Evolutionary conservation across 208 protist species (phyloP).

Genomic region (Herpetomonas samuelpessoai): DNA sequence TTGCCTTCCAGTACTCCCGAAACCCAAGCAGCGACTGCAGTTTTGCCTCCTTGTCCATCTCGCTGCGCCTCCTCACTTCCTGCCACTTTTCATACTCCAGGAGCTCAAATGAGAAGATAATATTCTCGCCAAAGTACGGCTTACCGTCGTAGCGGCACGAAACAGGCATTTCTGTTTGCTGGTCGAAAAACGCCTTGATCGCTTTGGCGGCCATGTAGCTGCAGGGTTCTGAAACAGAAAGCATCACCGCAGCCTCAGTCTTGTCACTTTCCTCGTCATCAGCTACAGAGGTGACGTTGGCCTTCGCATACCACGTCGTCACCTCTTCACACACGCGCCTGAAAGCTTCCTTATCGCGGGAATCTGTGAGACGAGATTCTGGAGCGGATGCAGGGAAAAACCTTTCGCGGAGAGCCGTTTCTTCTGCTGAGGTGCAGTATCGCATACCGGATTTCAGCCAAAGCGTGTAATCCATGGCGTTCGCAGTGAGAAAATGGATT

Average conservation of each 20-base stretch:
- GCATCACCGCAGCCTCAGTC: not conserved
- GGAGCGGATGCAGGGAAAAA: not conserved
- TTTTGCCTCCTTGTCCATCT: constrained; percentile 9
- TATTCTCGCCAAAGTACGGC: constrained; percentile 20
- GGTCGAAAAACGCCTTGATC: not conserved
- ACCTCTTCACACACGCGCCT: not conserved
- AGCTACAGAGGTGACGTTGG: not conserved
- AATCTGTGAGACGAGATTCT: not conserved
- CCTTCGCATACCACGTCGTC: not conserved
- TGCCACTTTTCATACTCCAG: constrained; percentile 8
- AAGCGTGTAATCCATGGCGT: constrained; percentile 59
- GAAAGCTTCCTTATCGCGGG: not conserved
- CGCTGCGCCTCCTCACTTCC: not conserved
- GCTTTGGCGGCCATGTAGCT: not conserved
- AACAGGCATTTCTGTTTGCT: not conserved
- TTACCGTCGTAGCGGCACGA: constrained; percentile 16
- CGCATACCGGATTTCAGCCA: constrained; percentile 57
- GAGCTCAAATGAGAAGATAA: constrained; percentile 21
- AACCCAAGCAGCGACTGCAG: constrained; percentile 32
- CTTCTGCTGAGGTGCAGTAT: constrained; percentile 40
- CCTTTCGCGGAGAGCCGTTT: constrained; percentile 1
- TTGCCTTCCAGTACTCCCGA: constrained; percentile 62
- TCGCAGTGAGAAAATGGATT: constrained; percentile 37
- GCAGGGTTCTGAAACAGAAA: not conserved
- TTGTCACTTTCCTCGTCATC: not conserved